These are phyloP conservation scores for Cyamopsis tetragonoloba DNA, from an alignment of 306 rosid genomes.

Conservation along the genomic window DNA sequence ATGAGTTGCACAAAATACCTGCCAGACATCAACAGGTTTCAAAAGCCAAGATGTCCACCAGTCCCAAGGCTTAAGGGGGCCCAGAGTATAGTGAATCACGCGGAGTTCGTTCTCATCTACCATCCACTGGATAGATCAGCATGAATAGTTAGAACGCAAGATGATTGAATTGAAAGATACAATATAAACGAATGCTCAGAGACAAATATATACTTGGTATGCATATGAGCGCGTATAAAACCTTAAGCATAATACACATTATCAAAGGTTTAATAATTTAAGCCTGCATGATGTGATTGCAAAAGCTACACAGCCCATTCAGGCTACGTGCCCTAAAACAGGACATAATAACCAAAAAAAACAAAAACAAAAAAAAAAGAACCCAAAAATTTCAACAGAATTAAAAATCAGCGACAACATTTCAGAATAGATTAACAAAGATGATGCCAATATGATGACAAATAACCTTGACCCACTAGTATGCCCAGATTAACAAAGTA, in stretches of 20 bases:
- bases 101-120: slow-evolving; percentile 85
- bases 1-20: slow-evolving; percentile 53
- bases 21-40: slow-evolving; percentile 99
- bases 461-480: background rate
- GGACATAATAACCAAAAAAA: background rate
- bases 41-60: slow-evolving; percentile 99
- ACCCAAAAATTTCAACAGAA: too few relatives aligned
- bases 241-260: background rate
- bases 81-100: slow-evolving; percentile 94
- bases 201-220: background rate
- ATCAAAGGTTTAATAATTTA: background rate
- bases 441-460: background rate
- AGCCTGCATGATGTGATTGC: background rate
- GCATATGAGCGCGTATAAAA: background rate
- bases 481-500: background rate
- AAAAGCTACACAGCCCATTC: background rate
- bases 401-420: background rate
- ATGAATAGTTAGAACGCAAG: slow-evolving; percentile 17
- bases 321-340: background rate
- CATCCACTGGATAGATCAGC: slow-evolving; percentile 77
- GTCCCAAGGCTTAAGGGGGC: slow-evolving; percentile 99
- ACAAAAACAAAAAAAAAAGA: too few relatives aligned
- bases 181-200: background rate
- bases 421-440: background rate
- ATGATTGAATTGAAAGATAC: slow-evolving; percentile 7